Base-by-base conservation (phyloP, 306 rosid genomes). In the Luffa acutangula region DNA sequence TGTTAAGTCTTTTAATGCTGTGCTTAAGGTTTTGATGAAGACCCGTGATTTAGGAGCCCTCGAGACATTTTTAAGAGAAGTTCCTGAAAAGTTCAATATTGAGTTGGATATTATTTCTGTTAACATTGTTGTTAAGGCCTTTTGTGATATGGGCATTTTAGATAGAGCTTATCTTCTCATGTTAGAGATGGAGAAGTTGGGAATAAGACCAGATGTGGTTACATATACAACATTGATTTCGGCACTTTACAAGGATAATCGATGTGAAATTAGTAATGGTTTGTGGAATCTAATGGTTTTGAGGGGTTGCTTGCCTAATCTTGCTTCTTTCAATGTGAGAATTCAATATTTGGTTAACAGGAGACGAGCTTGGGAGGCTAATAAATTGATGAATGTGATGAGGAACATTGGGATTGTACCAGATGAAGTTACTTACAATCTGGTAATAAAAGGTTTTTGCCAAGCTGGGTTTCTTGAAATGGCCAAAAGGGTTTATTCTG, bases 241-340 rank as follows among this genome's bases (percentile, higher is more conserved):
- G 2, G 91, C 91, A 11, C 89, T 88, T 89, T 92, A 90, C 79
- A 75, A 86, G 77, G 42, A 52, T 45, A 87, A 56, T 60, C 79
- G 81, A 13, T 88, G 82, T 9, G 92, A 80, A 69, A 83, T 89
- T 85, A 93, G 91, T 14, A 92, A 90, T 85, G 96, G 97, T 3
- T 80, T 92, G 79, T 90, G 97, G 96, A 92, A 92, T 80, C 81
- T 85, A 52, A 90, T 92, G 97, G 80, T 90, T 78, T 78, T 89
- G 84, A 90, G 85, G 83, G 89, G 90, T 21, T 88, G 90, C 85
- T 60, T 79, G 70, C 97, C 97, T 10, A 90, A 82, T 71, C 83
- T 90, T 13, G 86, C 92, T 3, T 83, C 92, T 8, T 92, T 92
- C 81, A 92, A 90, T 84, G 96, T 87, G 81, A 83, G 97, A 85